Percentiles rank a stretch among this genome's conserved stretches.
Conservation (phyloP, 2,329 filamentous ascomycete genomes). For the Aspergillus aculeatus region DNA sequence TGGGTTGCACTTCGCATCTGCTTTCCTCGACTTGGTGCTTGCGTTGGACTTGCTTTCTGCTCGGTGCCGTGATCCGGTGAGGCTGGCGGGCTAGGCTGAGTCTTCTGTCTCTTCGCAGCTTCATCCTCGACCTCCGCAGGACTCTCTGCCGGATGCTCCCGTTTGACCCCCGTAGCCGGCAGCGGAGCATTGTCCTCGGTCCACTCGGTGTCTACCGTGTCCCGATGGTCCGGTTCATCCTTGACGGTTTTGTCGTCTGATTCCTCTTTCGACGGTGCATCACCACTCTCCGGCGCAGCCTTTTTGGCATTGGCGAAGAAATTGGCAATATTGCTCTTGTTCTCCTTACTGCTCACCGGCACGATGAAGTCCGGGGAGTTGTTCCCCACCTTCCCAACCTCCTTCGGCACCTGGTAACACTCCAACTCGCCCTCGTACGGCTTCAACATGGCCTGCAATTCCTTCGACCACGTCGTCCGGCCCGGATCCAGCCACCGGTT, state of each 20-base stretch:
- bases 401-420: constrained; percentile 80
- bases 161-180: constrained; percentile 49
- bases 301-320: constrained; percentile 70
- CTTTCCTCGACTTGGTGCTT: constrained; percentile 29
- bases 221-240: constrained; percentile 28
- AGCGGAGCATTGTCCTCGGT: constrained; percentile 55
- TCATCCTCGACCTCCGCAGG: constrained; percentile 15
- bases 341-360: constrained; percentile 78
- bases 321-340: constrained; percentile 90
- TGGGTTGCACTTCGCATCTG: constrained; percentile 58
- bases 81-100: constrained; percentile 14
- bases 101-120: constrained; percentile 27
- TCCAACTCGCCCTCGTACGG: constrained; percentile 78
- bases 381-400: constrained; percentile 92
- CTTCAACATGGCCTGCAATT: constrained; percentile 75
- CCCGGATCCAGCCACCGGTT: constrained; percentile 75
- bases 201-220: constrained; percentile 46
- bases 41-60: constrained; percentile 23
- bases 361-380: constrained; percentile 81
- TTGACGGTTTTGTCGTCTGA: constrained; percentile 26
- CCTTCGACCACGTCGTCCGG: constrained; percentile 69
- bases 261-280: constrained; percentile 17
- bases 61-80: constrained; percentile 41
- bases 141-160: constrained; percentile 42
- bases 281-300: constrained; percentile 10